These are phyloP conservation scores for Carnegiea gigantea DNA, from an alignment of 179 eudicot genomes.

Conservation along the genomic window DNA sequence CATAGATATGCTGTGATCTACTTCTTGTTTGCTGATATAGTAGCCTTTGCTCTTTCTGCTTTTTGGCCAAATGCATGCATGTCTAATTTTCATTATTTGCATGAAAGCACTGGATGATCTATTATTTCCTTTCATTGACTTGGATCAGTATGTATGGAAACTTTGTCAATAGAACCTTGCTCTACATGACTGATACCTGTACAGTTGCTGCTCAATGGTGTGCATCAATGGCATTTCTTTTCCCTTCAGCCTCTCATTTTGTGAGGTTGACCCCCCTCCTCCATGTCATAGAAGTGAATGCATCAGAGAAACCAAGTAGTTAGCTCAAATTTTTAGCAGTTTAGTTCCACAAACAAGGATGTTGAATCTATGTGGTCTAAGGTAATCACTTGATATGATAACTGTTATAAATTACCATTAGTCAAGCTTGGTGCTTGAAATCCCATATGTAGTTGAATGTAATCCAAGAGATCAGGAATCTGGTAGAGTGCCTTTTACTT, in stretches of 20 bases:
- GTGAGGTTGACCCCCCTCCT: no score
- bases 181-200: no score
- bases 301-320: neutral
- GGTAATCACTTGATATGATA: neutral
- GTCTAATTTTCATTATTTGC: neutral
- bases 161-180: no score
- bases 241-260: no score
- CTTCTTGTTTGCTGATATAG: neutral
- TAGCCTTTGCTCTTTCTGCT: neutral
- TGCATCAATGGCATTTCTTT: no score
- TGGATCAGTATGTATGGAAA: no score
- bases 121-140: no score
- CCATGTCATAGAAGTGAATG: no score
- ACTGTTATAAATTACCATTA: neutral
- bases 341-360: neutral
- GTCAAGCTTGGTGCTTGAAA: neutral
- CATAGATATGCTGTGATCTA: constrained; percentile 6
- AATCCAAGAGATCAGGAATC: neutral
- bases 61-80: neutral
- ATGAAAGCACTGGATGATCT: no score
- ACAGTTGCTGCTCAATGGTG: no score
- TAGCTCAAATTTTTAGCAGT: neutral
- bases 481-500: neutral
- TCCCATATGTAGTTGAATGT: neutral
- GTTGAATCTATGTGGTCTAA: neutral